Base-by-base conservation (phyloP, 257 asterid genomes). In the Forsythia suspensa region DNA sequence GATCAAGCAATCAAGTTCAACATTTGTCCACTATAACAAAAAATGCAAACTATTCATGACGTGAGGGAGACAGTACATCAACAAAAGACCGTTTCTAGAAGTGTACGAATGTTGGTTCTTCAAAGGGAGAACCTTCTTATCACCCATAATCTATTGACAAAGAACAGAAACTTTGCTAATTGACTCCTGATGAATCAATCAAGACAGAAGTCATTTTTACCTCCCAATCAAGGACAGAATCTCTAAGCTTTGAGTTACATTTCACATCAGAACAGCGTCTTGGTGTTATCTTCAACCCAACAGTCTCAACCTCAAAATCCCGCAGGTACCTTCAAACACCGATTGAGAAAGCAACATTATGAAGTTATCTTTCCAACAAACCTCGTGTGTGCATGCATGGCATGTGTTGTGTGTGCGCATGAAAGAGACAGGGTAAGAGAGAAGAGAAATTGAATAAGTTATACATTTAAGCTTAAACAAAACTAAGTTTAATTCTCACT, bases 221-320 rank as follows among this genome's bases (percentile, higher is more conserved):
- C 97, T 95, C 98, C 99, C 99, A 95, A 80, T 95, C 99, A 70
- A 95, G 98, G 83, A 95, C 98, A 18, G 97, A 87, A 87, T 95
- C 99, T 89, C 89, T 92, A 85, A 95, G 92, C 88, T 91, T 95
- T 41, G 94, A 86, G 71, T 90, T 87, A 84, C 99, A 95, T 59
- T 84, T 82, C 73, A 78, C 70, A 80, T 82, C 87, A 82, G 97
- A 87, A 79, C 99, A 95, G 78, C 89, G 92, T 44, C 99, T 91
- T 20, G 90, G 48, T 43, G 99, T 93, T 77, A 92, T 97, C 87
- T 92, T 95, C 86, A 95, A 75, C 41, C 99, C 99, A 70, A 95
- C 92, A 36, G 98, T 92, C 92, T 92, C 99, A 76, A 93, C 89
- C 82, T 95, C 99, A 68, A 95, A 95, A 85, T 95, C 99, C 87